phyloP scores from a whole-genome alignment of 2,329 filamentous ascomycete species.

The Ambrosiella beaveri region DNA sequence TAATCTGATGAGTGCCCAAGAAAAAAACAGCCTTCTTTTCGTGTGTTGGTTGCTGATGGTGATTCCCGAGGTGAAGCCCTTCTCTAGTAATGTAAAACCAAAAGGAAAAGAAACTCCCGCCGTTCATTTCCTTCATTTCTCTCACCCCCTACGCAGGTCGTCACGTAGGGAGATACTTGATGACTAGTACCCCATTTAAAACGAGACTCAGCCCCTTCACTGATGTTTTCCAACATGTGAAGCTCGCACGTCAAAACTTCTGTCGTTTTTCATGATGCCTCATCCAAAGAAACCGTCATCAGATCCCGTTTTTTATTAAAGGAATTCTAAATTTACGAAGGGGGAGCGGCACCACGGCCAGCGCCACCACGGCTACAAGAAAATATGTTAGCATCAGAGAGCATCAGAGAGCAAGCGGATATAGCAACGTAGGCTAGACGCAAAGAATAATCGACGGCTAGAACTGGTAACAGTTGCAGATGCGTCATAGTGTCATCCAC shows the following conservation, averaged over 20 bases:
- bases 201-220: not conserved
- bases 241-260: slow-evolving; percentile 9
- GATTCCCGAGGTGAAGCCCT: slow-evolving; percentile 31
- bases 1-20: not conserved
- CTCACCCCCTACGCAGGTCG: slow-evolving; percentile 23
- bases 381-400: slow-evolving; percentile 3
- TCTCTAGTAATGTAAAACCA: slow-evolving; percentile 3
- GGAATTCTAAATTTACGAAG: slow-evolving; percentile 36
- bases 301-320: slow-evolving; percentile 20
- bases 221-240: not conserved
- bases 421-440: not conserved
- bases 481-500: too few species aligned
- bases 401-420: not conserved
- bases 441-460: not conserved
- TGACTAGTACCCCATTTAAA: not conserved
- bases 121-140: slow-evolving; percentile 15
- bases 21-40: not conserved
- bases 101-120: slow-evolving; percentile 24
- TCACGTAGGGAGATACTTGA: slow-evolving; percentile 22
- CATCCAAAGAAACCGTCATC: slow-evolving; percentile 25
- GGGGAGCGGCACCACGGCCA: slow-evolving; percentile 69
- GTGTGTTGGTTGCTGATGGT: slow-evolving; percentile 21
- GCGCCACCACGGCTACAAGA: slow-evolving; percentile 58
- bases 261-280: slow-evolving; percentile 18
- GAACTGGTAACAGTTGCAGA: not conserved